Evolutionary conservation across 2,329 filamentous ascomycete species (phyloP).

Genomic region (Claviceps sp.): DNA sequence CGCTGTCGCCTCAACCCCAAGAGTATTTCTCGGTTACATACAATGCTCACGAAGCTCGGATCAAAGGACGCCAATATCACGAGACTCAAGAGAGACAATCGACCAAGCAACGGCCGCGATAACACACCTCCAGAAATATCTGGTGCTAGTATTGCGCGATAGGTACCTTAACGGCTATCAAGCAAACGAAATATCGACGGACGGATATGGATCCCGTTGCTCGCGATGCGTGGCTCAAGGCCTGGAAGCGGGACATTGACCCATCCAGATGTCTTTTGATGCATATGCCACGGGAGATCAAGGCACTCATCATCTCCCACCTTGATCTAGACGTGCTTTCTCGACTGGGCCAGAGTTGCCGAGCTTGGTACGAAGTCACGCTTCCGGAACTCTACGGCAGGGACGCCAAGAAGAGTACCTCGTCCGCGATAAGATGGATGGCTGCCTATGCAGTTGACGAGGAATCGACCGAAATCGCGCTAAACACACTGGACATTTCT

Average conservation of each 20-base stretch:
- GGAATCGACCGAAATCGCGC: not conserved
- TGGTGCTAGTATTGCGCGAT: no score
- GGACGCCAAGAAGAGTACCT: not conserved
- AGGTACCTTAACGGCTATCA: no score
- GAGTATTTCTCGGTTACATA: no score
- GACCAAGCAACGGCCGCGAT: no score
- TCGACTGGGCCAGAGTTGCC: not conserved
- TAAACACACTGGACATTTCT: not conserved
- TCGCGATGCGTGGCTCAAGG: not conserved
- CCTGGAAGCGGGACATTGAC: not conserved
- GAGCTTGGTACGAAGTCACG: not conserved
- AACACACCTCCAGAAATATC: no score
- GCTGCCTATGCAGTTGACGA: not conserved
- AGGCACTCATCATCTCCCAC: not conserved
- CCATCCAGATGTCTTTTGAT: not conserved
- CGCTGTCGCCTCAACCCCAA: no score
- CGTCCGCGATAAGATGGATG: constrained; percentile 2
- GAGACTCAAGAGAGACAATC: no score
- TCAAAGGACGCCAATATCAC: no score
- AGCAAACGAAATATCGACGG: no score
- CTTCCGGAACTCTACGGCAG: not conserved
- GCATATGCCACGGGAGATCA: not conserved
- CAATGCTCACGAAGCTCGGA: no score
- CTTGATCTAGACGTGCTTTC: not conserved
- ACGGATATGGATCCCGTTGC: no score